These are phyloP conservation scores for Abelmoschus esculentus DNA, from an alignment of 345 rosid genomes.

Conservation along the genomic window DNA sequence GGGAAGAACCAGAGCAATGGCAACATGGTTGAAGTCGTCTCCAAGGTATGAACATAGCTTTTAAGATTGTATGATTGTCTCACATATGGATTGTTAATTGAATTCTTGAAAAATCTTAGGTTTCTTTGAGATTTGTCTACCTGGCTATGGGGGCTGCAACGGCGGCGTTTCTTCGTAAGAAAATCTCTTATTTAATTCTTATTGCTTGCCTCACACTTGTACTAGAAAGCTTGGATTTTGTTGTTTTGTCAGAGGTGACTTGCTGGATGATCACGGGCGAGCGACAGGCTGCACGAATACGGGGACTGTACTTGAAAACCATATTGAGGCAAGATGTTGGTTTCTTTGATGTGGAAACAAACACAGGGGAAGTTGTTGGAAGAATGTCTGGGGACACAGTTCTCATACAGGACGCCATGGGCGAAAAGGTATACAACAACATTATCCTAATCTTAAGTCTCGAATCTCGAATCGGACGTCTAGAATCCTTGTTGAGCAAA, in stretches of 20 bases:
- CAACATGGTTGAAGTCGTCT: conserved; percentile 23
- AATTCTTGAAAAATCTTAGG: not conserved
- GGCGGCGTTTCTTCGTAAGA: not conserved
- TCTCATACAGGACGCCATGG: conserved; percentile 91
- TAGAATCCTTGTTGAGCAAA: not conserved
- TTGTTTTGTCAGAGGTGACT: conserved; percentile 52
- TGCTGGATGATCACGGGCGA: conserved; percentile 95
- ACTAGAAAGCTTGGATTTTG: not conserved
- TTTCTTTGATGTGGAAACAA: conserved; percentile 75
- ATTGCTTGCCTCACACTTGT: not conserved
- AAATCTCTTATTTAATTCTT: not conserved
- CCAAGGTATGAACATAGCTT: conserved; percentile 31
- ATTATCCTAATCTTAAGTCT: not conserved
- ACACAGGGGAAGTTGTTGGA: conserved; percentile 83
- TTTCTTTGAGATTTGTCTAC: not conserved
- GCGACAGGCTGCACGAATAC: conserved; percentile 68
- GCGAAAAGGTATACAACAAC: conserved; percentile 56
- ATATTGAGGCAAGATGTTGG: conserved; percentile 74
- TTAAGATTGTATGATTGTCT: not conserved
- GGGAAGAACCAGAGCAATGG: conserved; percentile 9
- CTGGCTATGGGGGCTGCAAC: not conserved
- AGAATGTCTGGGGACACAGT: conserved; percentile 98
- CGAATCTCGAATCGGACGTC: not conserved
- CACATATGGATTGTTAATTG: not conserved
- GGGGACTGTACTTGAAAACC: conserved; percentile 61